Percentiles rank a stretch among this genome's conserved stretches.
These are phyloP conservation scores for Fusarium ramigenum DNA, from an alignment of 2,329 filamentous ascomycete species.

Conservation along the genomic window DNA sequence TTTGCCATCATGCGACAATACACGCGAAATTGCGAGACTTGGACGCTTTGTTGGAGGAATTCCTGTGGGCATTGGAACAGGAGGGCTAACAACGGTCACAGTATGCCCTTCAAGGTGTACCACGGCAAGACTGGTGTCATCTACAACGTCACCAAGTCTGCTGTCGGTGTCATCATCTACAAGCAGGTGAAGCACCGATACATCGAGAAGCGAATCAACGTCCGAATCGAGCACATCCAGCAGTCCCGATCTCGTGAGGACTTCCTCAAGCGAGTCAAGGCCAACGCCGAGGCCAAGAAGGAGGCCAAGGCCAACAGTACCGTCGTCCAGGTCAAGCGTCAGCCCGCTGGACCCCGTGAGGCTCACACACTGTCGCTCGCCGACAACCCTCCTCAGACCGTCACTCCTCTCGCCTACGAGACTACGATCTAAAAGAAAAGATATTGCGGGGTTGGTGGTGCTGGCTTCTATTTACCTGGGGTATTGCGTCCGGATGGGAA, in stretches of 20 bases:
- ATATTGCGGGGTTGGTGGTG: conserved; percentile 43
- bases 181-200: conserved; percentile 99
- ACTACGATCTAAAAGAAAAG: conserved; percentile 84
- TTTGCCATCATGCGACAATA: conserved; percentile 26
- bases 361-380: conserved; percentile 81
- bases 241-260: conserved; percentile 96
- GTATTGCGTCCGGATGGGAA: conserved; percentile 56
- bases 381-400: conserved; percentile 89
- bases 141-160: conserved; percentile 99
- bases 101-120: conserved; percentile 99
- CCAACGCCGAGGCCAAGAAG: conserved; percentile 91
- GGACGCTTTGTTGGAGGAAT: conserved; percentile 12
- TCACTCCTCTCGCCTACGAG: conserved; percentile 94
- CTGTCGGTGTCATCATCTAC: conserved; percentile 98
- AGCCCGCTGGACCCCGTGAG: conserved; percentile 80
- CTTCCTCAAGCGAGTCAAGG: conserved; percentile 96
- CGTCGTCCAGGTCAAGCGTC: conserved; percentile 92
- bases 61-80: conserved; percentile 3
- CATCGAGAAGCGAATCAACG: conserved; percentile 99
- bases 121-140: conserved; percentile 98
- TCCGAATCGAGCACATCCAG: conserved; percentile 96
- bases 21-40: conserved; percentile 24
- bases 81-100: conserved; percentile 56
- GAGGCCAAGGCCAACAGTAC: conserved; percentile 91
- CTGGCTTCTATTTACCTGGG: conserved; percentile 54